phyloP scores from a whole-genome alignment of 768 basidiomycete genomes.

The Pisolithus orientalis region DNA sequence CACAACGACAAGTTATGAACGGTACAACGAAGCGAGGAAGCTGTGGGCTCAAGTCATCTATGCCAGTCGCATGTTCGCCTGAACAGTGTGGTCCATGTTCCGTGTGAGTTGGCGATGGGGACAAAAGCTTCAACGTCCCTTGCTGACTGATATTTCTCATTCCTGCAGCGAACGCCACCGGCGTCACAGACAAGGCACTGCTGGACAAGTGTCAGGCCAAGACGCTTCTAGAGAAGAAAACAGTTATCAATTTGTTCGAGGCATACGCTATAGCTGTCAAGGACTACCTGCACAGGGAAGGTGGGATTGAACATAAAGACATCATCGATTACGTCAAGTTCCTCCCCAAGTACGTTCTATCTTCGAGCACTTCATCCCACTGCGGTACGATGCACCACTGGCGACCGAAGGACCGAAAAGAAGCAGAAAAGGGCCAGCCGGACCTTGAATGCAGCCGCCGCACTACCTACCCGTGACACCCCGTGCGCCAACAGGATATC shows the following conservation, averaged over 20 bases:
- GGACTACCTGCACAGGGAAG: constrained; percentile 60
- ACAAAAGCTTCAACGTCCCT: constrained; percentile 27
- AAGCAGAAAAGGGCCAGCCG: neutral
- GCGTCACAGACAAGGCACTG: constrained; percentile 1
- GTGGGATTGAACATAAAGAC: constrained; percentile 34
- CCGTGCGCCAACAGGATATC: neutral
- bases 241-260: constrained; percentile 61
- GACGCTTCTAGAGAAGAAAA: constrained; percentile 59
- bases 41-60: constrained; percentile 63
- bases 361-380: constrained; percentile 37
- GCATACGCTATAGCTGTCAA: constrained; percentile 61
- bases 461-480: neutral
- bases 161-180: neutral
- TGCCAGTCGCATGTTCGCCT: constrained; percentile 46
- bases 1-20: constrained; percentile 66
- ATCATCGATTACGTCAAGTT: constrained; percentile 65
- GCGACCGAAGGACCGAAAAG: neutral
- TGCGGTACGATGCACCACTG: neutral
- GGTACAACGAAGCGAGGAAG: constrained; percentile 65
- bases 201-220: constrained; percentile 36
- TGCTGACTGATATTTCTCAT: neutral
- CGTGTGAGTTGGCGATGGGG: constrained; percentile 32
- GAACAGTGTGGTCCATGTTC: constrained; percentile 64
- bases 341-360: constrained; percentile 55
- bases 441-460: neutral